Conservation (phyloP, 345 rosid genomes). For the Populus tremula region DNA sequence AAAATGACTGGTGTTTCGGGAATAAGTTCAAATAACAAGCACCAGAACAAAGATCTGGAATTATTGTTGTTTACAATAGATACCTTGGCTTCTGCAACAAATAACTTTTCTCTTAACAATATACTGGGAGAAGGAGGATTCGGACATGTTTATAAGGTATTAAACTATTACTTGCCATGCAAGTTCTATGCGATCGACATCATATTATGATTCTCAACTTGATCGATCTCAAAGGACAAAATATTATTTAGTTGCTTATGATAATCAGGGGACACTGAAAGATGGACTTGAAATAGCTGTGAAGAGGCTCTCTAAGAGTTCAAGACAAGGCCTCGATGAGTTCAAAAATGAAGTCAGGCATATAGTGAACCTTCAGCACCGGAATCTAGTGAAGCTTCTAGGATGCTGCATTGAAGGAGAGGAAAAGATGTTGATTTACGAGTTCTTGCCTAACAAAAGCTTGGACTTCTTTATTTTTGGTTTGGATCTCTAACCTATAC, state of each 20-base stretch:
- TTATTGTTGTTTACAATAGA: background rate
- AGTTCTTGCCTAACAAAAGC: constrained; percentile 1
- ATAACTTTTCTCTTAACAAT: background rate
- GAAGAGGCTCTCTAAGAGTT: constrained; percentile 5
- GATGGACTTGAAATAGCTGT: constrained; percentile 1
- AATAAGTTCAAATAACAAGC: background rate
- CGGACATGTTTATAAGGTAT: constrained; percentile 18
- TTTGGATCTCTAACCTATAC: background rate
- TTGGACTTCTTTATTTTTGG: constrained; percentile 1
- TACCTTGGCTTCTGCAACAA: background rate
- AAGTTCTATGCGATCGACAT: background rate
- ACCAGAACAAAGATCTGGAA: background rate
- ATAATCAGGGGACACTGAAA: background rate
- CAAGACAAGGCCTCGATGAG: background rate
- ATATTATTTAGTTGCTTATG: too few species aligned
- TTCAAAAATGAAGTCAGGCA: background rate
- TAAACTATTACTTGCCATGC: background rate
- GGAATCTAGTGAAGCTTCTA: background rate
- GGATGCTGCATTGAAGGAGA: constrained; percentile 7
- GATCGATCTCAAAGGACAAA: too few species aligned
- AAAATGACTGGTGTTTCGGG: background rate
- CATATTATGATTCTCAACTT: background rate
- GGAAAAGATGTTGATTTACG: constrained; percentile 6
- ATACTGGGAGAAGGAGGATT: constrained; percentile 12
- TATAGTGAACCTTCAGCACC: constrained; percentile 2